Conservation (phyloP, 257 asterid species). For the Przewalskia tangutica region DNA sequence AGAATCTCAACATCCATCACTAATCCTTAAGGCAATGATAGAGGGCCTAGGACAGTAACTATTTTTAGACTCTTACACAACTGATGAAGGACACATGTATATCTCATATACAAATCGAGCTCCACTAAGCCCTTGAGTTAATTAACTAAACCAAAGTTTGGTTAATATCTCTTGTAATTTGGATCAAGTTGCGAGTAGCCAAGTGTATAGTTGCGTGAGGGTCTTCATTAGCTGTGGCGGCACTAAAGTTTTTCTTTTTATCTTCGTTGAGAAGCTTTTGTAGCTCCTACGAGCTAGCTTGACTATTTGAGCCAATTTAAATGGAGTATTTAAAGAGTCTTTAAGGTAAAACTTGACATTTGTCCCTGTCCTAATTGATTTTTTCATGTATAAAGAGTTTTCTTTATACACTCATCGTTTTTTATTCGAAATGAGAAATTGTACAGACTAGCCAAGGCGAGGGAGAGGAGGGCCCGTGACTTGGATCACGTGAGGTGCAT, state of each 20-base stretch:
- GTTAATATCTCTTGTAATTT: not conserved
- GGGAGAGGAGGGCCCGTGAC: too few species aligned
- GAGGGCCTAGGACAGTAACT: too few species aligned
- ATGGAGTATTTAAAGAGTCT: not conserved
- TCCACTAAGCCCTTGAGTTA: too few species aligned
- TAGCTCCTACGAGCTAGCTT: not conserved
- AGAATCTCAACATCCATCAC: too few species aligned
- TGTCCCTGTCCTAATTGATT: not conserved
- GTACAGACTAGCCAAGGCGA: too few species aligned
- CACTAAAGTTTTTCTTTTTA: not conserved
- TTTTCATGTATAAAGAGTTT: not conserved
- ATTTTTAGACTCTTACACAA: too few species aligned
- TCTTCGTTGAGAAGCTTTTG: not conserved
- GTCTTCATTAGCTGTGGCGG: not conserved
- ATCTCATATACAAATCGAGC: too few species aligned
- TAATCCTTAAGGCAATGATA: too few species aligned
- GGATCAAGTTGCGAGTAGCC: not conserved
- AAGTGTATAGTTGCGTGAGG: not conserved
- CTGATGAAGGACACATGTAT: too few species aligned
- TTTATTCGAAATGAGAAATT: not conserved
- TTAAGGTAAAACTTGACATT: not conserved
- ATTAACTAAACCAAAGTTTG: not conserved
- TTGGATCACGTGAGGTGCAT: too few species aligned
- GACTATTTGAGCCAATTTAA: not conserved
- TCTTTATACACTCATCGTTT: not conserved